These are phyloP conservation scores for Ehretia macrophylla DNA, from an alignment of 257 asterid species.

Conservation along the genomic window DNA sequence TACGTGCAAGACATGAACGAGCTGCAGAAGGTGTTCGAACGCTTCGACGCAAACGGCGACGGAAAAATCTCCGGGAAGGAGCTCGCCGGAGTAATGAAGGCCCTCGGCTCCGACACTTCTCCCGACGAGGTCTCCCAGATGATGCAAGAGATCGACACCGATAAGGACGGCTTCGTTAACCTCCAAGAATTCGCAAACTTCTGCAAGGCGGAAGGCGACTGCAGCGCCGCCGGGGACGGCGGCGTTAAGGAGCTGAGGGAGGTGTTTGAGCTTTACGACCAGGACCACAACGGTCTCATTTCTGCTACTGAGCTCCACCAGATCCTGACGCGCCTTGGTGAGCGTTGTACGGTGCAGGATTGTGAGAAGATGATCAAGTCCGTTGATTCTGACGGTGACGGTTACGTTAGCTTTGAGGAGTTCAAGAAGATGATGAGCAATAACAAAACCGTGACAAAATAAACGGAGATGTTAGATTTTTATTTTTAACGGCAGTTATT, in stretches of 20 bases:
- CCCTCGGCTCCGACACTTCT: background rate
- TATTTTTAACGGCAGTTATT: too few species aligned
- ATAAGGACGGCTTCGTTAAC: background rate
- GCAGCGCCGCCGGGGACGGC: background rate
- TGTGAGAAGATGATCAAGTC: conserved; percentile 52
- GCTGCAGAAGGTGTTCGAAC: background rate
- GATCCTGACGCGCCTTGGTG: conserved; percentile 53
- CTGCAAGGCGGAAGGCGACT: background rate
- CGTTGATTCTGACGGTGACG: conserved; percentile 58
- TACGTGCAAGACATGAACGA: background rate
- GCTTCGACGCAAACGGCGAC: background rate
- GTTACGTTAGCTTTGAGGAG: conserved; percentile 45
- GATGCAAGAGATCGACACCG: background rate
- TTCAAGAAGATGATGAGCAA: conserved; percentile 53
- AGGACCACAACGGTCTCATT: conserved; percentile 51
- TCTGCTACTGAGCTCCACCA: conserved; percentile 51
- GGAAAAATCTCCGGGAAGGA: background rate
- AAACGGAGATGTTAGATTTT: too few species aligned
- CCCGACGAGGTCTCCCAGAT: background rate
- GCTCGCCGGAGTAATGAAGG: background rate
- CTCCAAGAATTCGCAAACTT: background rate
- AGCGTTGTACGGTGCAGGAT: conserved; percentile 35
- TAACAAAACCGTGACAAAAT: background rate
- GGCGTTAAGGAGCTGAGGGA: conserved; percentile 13
- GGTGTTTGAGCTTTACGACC: conserved; percentile 60